Conservation (phyloP, 345 rosid genomes). For the Conringia planisiliqua region DNA sequence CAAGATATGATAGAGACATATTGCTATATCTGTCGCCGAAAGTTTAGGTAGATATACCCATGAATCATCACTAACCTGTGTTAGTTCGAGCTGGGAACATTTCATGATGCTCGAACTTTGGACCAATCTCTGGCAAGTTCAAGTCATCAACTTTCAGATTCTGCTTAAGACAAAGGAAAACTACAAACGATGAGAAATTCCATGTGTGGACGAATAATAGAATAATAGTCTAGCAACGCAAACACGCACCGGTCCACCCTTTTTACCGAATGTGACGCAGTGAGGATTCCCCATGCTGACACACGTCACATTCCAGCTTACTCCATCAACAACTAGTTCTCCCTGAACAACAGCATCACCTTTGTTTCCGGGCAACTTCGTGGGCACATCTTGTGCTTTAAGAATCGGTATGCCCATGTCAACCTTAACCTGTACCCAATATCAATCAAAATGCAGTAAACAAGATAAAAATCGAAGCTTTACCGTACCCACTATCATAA, state of each 20-base stretch:
- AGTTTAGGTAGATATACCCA: background rate
- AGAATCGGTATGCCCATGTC: conserved; percentile 95
- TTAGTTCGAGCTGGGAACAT: conserved; percentile 92
- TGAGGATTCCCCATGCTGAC: conserved; percentile 99
- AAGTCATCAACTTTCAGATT: conserved; percentile 71
- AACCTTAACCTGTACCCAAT: conserved; percentile 68
- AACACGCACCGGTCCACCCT: conserved; percentile 56
- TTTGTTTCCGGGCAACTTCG: conserved; percentile 59
- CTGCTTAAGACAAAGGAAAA: conserved; percentile 39
- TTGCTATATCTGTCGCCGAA: background rate
- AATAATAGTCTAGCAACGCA: background rate
- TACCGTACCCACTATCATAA: background rate
- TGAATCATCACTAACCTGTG: conserved; percentile 59
- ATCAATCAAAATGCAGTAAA: conserved; percentile 13
- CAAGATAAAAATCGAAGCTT: background rate
- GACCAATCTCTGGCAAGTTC: conserved; percentile 79
- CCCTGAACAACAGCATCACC: conserved; percentile 42
- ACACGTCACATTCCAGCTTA: conserved; percentile 87
- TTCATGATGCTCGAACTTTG: conserved; percentile 84
- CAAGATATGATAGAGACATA: background rate
- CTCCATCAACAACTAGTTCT: conserved; percentile 71
- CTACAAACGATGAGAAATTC: background rate
- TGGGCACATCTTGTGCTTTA: conserved; percentile 77
- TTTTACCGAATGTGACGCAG: conserved; percentile 72
- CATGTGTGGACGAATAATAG: background rate